Percentiles rank a stretch among this genome's conserved stretches.
phyloP scores from a whole-genome alignment of 371 early-diverging fungal genomes.

The Mucor saturninus region DNA sequence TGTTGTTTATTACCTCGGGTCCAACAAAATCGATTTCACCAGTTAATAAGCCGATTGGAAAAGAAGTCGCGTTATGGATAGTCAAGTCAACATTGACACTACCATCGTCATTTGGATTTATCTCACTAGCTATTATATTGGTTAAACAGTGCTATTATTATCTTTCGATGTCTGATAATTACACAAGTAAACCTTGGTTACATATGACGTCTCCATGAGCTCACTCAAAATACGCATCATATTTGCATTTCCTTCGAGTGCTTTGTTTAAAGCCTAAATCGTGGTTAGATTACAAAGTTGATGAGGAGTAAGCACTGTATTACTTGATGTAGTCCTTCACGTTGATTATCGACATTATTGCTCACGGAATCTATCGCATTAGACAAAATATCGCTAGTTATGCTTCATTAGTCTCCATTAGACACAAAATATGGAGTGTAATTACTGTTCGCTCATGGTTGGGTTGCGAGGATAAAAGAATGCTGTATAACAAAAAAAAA shows the following conservation, averaged over 20 bases:
- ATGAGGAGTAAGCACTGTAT: not conserved
- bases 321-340: not conserved
- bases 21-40: slow-evolving; percentile 4
- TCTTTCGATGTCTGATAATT: not conserved
- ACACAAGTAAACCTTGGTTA: slow-evolving; percentile 33
- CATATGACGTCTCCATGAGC: slow-evolving; percentile 29
- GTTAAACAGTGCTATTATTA: not conserved
- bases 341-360: not conserved
- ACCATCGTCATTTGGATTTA: slow-evolving; percentile 22
- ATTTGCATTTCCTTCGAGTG: slow-evolving; percentile 27
- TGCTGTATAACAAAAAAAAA: too few species aligned
- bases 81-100: not conserved
- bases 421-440: too few species aligned
- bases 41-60: slow-evolving; percentile 6
- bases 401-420: not conserved
- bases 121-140: not conserved
- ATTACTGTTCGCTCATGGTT: too few species aligned
- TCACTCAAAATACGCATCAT: slow-evolving; percentile 31
- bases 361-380: not conserved
- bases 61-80: slow-evolving; percentile 4
- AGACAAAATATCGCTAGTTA: not conserved
- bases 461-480: too few species aligned
- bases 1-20: not conserved
- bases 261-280: slow-evolving; percentile 26
- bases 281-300: not conserved